Conservation (phyloP, 495 filamentous ascomycete genomes). For the Xylaria flabelliformis region DNA sequence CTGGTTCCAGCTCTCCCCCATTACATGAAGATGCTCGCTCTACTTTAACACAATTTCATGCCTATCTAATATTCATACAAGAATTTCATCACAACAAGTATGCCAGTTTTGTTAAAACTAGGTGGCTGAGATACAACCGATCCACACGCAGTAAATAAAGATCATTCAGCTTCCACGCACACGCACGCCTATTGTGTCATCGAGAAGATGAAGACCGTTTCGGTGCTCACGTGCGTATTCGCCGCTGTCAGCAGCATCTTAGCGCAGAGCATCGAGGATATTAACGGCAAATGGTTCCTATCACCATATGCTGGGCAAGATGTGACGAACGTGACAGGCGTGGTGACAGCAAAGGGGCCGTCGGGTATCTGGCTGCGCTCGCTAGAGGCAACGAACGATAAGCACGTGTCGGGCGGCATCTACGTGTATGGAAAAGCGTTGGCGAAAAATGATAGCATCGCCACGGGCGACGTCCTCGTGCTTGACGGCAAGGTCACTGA, state of each 20-base stretch:
- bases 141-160: too few relatives aligned
- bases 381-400: slow-evolving; percentile 49
- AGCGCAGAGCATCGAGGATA: slow-evolving; percentile 63
- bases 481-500: slow-evolving; percentile 62
- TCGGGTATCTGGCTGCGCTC: slow-evolving; percentile 65
- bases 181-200: not conserved
- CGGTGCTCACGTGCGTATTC: slow-evolving; percentile 13
- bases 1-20: not conserved
- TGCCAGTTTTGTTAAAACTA: too few relatives aligned
- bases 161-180: not conserved
- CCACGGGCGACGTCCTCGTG: slow-evolving; percentile 62
- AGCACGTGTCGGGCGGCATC: slow-evolving; percentile 56
- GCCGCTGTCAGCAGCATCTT: slow-evolving; percentile 27
- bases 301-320: slow-evolving; percentile 59
- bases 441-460: slow-evolving; percentile 47
- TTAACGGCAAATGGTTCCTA: slow-evolving; percentile 66
- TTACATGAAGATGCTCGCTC: not conserved
- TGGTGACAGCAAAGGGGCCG: slow-evolving; percentile 65
- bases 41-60: not conserved
- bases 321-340: slow-evolving; percentile 61
- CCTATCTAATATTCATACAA: not conserved
- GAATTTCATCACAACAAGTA: too few relatives aligned
- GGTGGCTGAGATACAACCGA: too few relatives aligned
- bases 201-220: slow-evolving; percentile 23
- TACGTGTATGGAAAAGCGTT: slow-evolving; percentile 60